Evolutionary conservation across 306 rosid genomes (phyloP).

Genomic region (Prunus kanzakura): DNA sequence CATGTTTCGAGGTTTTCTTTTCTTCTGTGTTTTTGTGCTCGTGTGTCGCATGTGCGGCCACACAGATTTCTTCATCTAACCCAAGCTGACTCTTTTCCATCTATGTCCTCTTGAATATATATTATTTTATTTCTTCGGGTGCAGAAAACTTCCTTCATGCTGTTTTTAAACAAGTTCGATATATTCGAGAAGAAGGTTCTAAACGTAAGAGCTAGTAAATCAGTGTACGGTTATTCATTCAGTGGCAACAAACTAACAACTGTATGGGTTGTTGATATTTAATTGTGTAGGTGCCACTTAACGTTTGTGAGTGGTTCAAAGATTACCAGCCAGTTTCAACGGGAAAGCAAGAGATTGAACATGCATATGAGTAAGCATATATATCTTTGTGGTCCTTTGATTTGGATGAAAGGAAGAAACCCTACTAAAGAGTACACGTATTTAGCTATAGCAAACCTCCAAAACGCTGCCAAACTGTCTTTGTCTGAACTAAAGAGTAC

Average conservation of each 20-base stretch:
- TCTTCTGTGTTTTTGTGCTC: neutral
- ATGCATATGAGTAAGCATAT: slow-evolving; percentile 82
- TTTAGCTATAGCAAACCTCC: neutral
- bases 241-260: slow-evolving; percentile 22
- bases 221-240: slow-evolving; percentile 16
- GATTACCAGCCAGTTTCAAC: slow-evolving; percentile 90
- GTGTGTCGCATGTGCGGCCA: neutral
- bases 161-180: slow-evolving; percentile 94
- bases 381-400: slow-evolving; percentile 1
- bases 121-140: neutral
- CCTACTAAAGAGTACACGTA: neutral
- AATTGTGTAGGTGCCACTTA: slow-evolving; percentile 76
- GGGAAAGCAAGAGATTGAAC: slow-evolving; percentile 92
- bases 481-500: neutral
- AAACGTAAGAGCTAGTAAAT: slow-evolving; percentile 49
- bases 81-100: neutral
- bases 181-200: slow-evolving; percentile 93
- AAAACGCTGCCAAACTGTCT: neutral
- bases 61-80: neutral
- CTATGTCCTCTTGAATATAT: neutral
- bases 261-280: slow-evolving; percentile 22
- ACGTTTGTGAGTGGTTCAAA: slow-evolving; percentile 87
- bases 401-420: slow-evolving; percentile 10
- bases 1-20: slow-evolving; percentile 83
- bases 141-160: slow-evolving; percentile 99